phyloP scores from a whole-genome alignment of 148 eudicot genomes.

The Drosera capensis region DNA sequence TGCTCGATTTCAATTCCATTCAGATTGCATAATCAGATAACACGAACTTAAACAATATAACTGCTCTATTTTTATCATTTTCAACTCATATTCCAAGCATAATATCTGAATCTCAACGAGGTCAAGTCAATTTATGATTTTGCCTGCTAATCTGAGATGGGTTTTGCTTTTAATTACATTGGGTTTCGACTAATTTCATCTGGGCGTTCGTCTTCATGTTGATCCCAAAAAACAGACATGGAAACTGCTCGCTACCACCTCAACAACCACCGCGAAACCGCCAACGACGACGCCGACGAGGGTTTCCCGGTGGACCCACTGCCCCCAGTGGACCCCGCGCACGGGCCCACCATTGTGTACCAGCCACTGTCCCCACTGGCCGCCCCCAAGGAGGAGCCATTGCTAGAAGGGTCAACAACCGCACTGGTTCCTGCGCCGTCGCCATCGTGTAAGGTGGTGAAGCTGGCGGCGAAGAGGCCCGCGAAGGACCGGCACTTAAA shows the following conservation, averaged over 20 bases:
- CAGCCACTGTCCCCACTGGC: constrained; percentile 8
- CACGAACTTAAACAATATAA: too few species aligned
- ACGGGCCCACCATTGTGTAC: constrained; percentile 11
- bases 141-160: neutral
- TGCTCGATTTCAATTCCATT: too few species aligned
- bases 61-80: too few species aligned
- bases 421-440: neutral
- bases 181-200: neutral
- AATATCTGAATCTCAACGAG: too few species aligned
- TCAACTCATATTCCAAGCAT: too few species aligned
- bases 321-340: constrained; percentile 18
- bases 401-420: constrained; percentile 2
- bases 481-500: constrained; percentile 88
- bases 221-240: neutral
- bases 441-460: neutral
- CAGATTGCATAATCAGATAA: too few species aligned
- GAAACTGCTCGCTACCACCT: neutral
- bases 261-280: neutral
- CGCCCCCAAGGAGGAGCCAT: constrained; percentile 40
- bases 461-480: constrained; percentile 22
- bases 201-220: neutral
- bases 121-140: too few species aligned
- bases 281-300: neutral
- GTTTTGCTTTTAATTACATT: too few species aligned
- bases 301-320: neutral